Conservation (phyloP, 805 yeast genomes). For the Ogataea parapolymorpha region DNA sequence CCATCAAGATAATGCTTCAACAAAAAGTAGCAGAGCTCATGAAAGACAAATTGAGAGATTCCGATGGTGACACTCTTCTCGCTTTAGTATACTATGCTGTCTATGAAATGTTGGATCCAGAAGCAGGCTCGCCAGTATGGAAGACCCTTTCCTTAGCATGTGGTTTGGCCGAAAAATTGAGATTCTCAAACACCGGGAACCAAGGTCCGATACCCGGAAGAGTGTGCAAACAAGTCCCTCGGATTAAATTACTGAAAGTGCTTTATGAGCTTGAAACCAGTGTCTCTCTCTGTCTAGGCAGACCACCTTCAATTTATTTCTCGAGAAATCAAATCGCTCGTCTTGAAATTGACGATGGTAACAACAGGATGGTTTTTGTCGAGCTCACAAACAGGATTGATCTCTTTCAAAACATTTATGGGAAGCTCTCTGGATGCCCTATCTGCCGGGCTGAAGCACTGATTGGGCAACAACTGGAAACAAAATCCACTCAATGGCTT, state of each 20-base stretch:
- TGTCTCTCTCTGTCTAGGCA: conserved; percentile 13
- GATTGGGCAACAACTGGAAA: too few species aligned
- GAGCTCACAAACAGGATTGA: not conserved
- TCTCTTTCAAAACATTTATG: not conserved
- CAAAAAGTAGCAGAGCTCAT: conserved; percentile 15
- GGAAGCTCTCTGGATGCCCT: not conserved
- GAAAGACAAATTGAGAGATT: conserved; percentile 8
- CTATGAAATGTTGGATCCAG: conserved; percentile 19
- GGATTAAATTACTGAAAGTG: conserved; percentile 9
- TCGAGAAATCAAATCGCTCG: not conserved
- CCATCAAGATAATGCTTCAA: conserved; percentile 19
- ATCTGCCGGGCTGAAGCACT: too few species aligned
- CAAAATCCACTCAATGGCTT: not conserved
- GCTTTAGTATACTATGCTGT: conserved; percentile 14
- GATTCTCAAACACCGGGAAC: conserved; percentile 11
- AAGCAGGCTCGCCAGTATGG: conserved; percentile 14
- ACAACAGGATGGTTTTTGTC: not conserved
- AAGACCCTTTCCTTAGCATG: conserved; percentile 18
- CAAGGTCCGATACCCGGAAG: conserved; percentile 12
- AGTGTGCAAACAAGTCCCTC: conserved; percentile 9
- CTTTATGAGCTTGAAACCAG: conserved; percentile 12
- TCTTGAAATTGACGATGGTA: not conserved
- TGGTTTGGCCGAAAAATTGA: conserved; percentile 16
- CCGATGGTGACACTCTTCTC: conserved; percentile 19
- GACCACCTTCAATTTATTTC: conserved; percentile 8